Conservation (phyloP, 2,329 filamentous ascomycete genomes). For the Colletotrichum sp. region DNA sequence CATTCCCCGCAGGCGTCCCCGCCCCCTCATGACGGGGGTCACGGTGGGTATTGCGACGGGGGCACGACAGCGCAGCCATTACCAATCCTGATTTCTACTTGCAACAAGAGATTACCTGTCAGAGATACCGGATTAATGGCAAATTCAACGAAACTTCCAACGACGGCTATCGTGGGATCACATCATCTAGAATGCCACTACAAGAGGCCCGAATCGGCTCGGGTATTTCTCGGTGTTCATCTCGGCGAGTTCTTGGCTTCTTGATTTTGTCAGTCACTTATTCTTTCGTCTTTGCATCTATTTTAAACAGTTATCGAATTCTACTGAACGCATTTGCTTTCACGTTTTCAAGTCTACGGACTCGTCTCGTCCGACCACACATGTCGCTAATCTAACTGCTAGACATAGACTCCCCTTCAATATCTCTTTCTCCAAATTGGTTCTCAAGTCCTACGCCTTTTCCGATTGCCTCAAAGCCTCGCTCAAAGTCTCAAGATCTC, state of each 20-base stretch:
- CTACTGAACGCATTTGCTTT: neutral
- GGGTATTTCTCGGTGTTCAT: neutral
- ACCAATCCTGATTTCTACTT: neutral
- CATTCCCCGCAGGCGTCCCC: neutral
- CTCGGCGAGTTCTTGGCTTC: neutral
- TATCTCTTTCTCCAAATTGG: neutral
- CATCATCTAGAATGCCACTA: neutral
- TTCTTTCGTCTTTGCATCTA: too few species aligned
- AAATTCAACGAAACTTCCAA: fast-evolving
- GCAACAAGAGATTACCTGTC: fast-evolving
- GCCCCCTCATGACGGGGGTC: neutral
- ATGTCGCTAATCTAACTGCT: neutral
- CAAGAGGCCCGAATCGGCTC: neutral
- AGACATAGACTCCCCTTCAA: fast-evolving
- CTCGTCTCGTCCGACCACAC: neutral
- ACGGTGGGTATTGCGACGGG: neutral
- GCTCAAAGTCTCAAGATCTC: constrained; percentile 22
- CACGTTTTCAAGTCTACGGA: neutral
- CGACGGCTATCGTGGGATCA: neutral
- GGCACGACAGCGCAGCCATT: neutral
- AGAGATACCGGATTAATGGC: neutral
- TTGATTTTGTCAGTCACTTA: fast-evolving
- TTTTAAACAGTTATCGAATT: neutral
- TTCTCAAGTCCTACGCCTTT: neutral
- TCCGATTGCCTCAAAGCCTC: neutral